These are phyloP conservation scores for Tricharina praecox DNA, from an alignment of 495 filamentous ascomycete species.

Conservation along the genomic window DNA sequence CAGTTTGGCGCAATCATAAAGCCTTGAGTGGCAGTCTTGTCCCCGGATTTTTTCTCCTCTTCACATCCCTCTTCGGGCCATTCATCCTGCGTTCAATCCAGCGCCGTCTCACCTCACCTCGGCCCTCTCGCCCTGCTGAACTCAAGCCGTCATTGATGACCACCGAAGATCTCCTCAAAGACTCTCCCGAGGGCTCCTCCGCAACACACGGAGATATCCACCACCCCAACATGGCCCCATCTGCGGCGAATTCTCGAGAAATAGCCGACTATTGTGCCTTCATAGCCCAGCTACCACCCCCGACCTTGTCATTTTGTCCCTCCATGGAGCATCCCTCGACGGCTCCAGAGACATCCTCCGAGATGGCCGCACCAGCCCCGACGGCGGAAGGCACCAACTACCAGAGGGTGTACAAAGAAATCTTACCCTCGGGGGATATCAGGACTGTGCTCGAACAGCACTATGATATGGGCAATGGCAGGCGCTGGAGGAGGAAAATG, in stretches of 20 bases:
- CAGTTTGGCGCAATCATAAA: not conserved
- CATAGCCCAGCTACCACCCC: not conserved
- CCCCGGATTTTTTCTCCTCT: conserved; percentile 1
- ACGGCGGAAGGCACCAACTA: not conserved
- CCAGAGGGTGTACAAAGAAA: not conserved
- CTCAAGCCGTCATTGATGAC: not conserved
- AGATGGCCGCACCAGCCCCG: not conserved
- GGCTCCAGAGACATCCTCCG: not conserved
- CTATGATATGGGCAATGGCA: not conserved
- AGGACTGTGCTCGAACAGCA: conserved; percentile 3
- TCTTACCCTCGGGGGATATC: not conserved
- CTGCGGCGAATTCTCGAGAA: not conserved
- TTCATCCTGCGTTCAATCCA: conserved; percentile 1
- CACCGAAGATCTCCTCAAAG: not conserved
- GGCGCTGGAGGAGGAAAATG: not conserved
- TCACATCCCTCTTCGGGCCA: conserved; percentile 2
- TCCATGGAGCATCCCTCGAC: not conserved
- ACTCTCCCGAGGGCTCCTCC: not conserved
- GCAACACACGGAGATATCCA: not conserved
- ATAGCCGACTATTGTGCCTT: not conserved
- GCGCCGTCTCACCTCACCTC: not conserved
- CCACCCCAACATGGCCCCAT: not conserved
- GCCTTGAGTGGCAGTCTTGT: not conserved
- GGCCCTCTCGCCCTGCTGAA: not conserved
- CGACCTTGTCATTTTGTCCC: not conserved